Evolutionary conservation across 805 yeast genomes (phyloP), one percentile per base, ranked within the genome.

Genomic region (Teunomyces lycoperdinae): DNA sequence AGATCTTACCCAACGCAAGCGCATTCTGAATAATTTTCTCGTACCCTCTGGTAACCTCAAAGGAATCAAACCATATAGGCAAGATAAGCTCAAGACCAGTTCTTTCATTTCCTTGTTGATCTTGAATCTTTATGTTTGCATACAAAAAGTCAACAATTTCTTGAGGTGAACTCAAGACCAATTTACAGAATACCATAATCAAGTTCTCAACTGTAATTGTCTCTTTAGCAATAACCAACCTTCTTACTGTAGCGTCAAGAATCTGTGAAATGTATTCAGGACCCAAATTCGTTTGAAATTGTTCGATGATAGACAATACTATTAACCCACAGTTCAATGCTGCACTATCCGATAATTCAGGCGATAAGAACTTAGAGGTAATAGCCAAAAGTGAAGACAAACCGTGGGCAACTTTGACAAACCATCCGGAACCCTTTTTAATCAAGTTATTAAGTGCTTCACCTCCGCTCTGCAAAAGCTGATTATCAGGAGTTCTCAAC

Each of bases 1-100:
- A 89, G 0, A 94, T 69, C 47, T 79, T 79, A 29, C 82, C 83
- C 35, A 94, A 72, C 0, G 97, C 96, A 27, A 78, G 61, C n/a
- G 87, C 77, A 57, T 80, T 81, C 39, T 73, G 81, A 51, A 79
- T 75, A 43, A 91, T 89, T 49, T 81, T 81, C 26, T 83, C 87
- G 48, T 77, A 83, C 0, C 97, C 97, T 50, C 92, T 75, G 34
- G 91, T 79, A 1, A 85, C 81, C 56, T 88, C 92, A 64, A 89
- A 91, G 2, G 89, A 78, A 24, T 80, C 81, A 43, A 92, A 77
- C 98, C 98, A 94, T 44, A 87, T 84, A 2, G 85, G 84, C 44
- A 92, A 62, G 1, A 89, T 80, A 3, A 77, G 65, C 20, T 70
- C 69, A 8, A 90, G 68, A 0, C 86, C 84, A 24, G 73, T 56